Percentiles rank a stretch among this genome's conserved stretches.
Evolutionary conservation across 1,284 basidiomycete species (phyloP).

Genomic region (Laetiporus sulphureus): DNA sequence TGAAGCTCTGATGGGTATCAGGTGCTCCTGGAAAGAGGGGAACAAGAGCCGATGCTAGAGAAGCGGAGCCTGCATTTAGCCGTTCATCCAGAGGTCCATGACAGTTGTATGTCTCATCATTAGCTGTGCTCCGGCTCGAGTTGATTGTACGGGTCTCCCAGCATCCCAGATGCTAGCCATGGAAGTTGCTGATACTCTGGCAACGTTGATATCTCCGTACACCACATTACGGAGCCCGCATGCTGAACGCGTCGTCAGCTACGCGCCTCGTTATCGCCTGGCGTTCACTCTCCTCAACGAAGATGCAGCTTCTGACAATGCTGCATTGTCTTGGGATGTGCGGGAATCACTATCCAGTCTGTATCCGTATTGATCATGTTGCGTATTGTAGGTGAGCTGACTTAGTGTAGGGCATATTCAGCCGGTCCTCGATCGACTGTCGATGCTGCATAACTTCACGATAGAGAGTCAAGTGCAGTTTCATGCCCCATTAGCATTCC

Average conservation of each 20-base stretch:
- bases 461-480: constrained; percentile 93
- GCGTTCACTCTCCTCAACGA: constrained; percentile 86
- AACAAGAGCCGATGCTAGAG: constrained; percentile 6
- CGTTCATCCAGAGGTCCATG: constrained; percentile 5
- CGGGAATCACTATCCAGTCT: constrained; percentile 55
- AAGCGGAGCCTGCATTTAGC: constrained; percentile 12
- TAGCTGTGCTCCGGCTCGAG: too few relatives aligned
- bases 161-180: too few relatives aligned
- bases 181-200: constrained; percentile 34
- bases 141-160: too few relatives aligned
- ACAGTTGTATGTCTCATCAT: constrained; percentile 3
- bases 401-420: constrained; percentile 52
- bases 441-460: constrained; percentile 79
- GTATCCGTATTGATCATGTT: constrained; percentile 20
- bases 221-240: constrained; percentile 30
- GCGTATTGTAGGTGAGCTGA: background rate
- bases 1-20: constrained; percentile 11
- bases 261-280: constrained; percentile 72
- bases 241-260: constrained; percentile 58
- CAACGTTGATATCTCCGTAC: constrained; percentile 46
- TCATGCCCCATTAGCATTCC: constrained; percentile 85
- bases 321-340: constrained; percentile 69
- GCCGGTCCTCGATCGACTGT: constrained; percentile 59
- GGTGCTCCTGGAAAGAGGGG: constrained; percentile 9
- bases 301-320: constrained; percentile 64